Conservation (phyloP, 768 basidiomycete species). For the Macrolepiota fuliginosa region DNA sequence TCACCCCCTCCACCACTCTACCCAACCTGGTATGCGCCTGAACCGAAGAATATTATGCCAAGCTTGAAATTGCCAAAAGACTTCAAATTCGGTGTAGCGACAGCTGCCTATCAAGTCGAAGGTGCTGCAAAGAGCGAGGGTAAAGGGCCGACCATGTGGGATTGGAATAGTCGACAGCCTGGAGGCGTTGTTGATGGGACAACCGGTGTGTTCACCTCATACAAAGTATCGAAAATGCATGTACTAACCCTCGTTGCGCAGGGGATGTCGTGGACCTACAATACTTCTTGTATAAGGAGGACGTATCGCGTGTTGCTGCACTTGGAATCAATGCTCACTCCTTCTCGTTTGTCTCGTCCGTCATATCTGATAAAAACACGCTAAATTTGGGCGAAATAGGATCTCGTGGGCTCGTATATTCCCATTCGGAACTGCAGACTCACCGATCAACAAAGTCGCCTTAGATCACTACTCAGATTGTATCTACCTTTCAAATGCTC, state of each 20-base stretch:
- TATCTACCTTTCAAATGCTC: conserved; percentile 17
- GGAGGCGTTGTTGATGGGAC: conserved; percentile 40
- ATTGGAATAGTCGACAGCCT: conserved; percentile 46
- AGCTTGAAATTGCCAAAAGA: conserved; percentile 42
- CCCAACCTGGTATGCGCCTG: conserved; percentile 43
- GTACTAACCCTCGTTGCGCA: conserved; percentile 13
- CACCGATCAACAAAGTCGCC: conserved; percentile 46
- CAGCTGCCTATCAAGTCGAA: conserved; percentile 53
- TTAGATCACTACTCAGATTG: conserved; percentile 44
- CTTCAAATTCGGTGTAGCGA: conserved; percentile 52
- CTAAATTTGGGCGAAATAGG: conserved; percentile 20
- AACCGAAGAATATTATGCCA: conserved; percentile 41
- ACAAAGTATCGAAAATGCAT: background rate
- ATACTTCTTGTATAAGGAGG: conserved; percentile 53
- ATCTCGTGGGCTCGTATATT: conserved; percentile 52
- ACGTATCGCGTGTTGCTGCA: conserved; percentile 45
- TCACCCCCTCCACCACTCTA: conserved; percentile 44
- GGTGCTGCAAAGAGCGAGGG: conserved; percentile 50
- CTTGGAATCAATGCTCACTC: conserved; percentile 52
- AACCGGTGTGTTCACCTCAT: conserved; percentile 29
- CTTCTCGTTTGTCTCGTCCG: conserved; percentile 37
- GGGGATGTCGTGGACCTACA: conserved; percentile 48
- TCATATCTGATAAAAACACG: background rate
- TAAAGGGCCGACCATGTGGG: conserved; percentile 47
- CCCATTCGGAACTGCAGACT: conserved; percentile 46